A percentile compares a stretch with the other conserved stretches of the same genome.
Conservation (phyloP, 805 yeast genomes). For the Kodamaea sagamina region DNA sequence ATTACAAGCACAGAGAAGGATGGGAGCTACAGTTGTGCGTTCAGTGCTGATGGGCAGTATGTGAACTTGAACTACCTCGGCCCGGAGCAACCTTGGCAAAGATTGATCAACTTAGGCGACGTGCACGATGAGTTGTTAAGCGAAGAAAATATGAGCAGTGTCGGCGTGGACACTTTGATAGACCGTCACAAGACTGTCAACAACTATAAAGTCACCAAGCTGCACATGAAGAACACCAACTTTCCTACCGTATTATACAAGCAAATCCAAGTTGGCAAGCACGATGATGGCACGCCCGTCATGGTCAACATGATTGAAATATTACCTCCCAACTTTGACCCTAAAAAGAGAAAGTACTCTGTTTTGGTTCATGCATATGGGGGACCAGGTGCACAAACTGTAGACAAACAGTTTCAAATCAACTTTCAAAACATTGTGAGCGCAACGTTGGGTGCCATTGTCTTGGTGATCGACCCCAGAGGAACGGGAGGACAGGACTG, state of each 20-base stretch:
- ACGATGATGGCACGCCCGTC: conserved; percentile 32
- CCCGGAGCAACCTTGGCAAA: conserved; percentile 30
- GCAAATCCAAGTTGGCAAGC: conserved; percentile 30
- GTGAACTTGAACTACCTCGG: conserved; percentile 23
- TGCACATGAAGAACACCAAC: conserved; percentile 36
- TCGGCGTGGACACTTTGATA: conserved; percentile 12
- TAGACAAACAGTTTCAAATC: conserved; percentile 46
- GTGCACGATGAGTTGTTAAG: conserved; percentile 13
- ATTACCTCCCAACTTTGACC: conserved; percentile 57
- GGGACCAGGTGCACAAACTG: conserved; percentile 76
- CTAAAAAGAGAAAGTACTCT: conserved; percentile 51
- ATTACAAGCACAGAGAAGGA: conserved; percentile 14
- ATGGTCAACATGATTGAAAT: conserved; percentile 59
- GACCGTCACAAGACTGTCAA: conserved; percentile 20
- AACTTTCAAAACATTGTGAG: conserved; percentile 62
- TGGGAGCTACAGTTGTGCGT: conserved; percentile 19
- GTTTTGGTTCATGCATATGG: conserved; percentile 71
- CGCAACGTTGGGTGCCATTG: conserved; percentile 58
- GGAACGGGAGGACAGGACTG: conserved; percentile 84
- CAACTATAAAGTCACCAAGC: conserved; percentile 18
- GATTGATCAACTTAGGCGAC: conserved; percentile 22
- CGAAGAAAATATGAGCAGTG: conserved; percentile 6
- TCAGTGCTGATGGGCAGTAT: conserved; percentile 26
- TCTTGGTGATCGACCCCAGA: conserved; percentile 72
- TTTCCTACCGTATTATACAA: conserved; percentile 52